A percentile compares a stretch with the other conserved stretches of the same genome.
Conservation (phyloP, 768 basidiomycete species). For the Lactarius hatsudake region DNA sequence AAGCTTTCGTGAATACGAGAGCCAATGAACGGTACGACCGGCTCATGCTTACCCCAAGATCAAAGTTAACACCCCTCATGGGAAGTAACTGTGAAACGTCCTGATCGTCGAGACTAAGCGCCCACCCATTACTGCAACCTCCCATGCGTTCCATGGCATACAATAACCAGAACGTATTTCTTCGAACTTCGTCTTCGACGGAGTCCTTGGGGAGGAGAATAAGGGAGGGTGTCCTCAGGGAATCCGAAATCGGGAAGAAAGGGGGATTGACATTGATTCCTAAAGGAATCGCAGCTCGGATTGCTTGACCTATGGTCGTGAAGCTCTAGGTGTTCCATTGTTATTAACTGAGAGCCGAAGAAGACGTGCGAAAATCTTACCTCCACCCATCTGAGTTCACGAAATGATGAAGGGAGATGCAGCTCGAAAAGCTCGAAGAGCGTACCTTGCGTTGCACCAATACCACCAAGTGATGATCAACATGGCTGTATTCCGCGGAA, state of each 20-base stretch:
- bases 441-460: slow-evolving; percentile 67
- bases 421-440: slow-evolving; percentile 1
- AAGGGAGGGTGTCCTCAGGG: slow-evolving; percentile 55
- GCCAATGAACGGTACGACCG: slow-evolving; percentile 5
- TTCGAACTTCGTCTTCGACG: slow-evolving; percentile 66
- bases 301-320: slow-evolving; percentile 51
- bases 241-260: slow-evolving; percentile 63
- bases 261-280: slow-evolving; percentile 67
- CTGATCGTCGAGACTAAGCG: slow-evolving; percentile 66
- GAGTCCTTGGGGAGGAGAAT: slow-evolving; percentile 56
- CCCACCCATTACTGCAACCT: slow-evolving; percentile 69
- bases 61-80: slow-evolving; percentile 55
- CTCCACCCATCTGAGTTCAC: slow-evolving; percentile 62
- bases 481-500: slow-evolving; percentile 45
- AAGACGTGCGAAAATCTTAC: slow-evolving; percentile 35
- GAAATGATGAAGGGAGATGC: not conserved
- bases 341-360: not conserved
- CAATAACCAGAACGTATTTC: slow-evolving; percentile 73
- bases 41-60: slow-evolving; percentile 51
- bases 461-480: slow-evolving; percentile 70
- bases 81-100: slow-evolving; percentile 73
- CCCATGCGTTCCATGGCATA: slow-evolving; percentile 67
- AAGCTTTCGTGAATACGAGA: slow-evolving; percentile 17
- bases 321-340: slow-evolving; percentile 47
- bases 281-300: slow-evolving; percentile 60